phyloP scores from a whole-genome alignment of 306 rosid species.

The Fragaria vesca region DNA sequence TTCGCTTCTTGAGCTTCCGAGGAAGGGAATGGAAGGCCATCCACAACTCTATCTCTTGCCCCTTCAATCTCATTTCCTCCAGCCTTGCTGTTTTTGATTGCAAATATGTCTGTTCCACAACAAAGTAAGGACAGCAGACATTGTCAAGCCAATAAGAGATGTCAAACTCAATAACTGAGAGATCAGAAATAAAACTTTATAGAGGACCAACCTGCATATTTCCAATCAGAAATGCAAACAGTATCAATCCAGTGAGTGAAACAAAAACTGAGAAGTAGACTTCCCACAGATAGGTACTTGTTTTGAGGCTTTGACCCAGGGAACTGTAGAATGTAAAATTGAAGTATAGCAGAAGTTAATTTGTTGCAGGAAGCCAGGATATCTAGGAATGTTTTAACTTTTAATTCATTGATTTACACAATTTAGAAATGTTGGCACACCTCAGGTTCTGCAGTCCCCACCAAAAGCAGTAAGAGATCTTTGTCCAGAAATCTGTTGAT shows the following conservation, averaged over 20 bases:
- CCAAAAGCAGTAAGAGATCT: constrained; percentile 30
- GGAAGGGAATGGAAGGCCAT: constrained; percentile 23
- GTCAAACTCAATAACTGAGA: background rate
- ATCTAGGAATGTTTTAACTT: background rate
- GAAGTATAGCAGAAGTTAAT: background rate
- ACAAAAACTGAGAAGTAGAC: constrained; percentile 24
- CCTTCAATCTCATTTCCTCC: constrained; percentile 23
- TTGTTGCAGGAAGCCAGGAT: background rate
- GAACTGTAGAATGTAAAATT: constrained; percentile 18
- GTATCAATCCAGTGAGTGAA: constrained; percentile 23
- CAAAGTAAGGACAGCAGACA: background rate
- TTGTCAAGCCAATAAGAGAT: background rate
- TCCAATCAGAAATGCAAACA: constrained; percentile 28
- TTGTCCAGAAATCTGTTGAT: constrained; percentile 12
- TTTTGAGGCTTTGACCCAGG: constrained; percentile 28
- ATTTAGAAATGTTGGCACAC: background rate
- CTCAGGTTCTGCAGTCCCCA: constrained; percentile 32
- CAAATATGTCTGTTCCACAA: constrained; percentile 15
- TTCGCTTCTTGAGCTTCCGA: background rate
- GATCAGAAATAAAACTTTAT: background rate
- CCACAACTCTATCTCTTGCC: constrained; percentile 27
- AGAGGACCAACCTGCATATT: constrained; percentile 28
- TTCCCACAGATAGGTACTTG: constrained; percentile 24
- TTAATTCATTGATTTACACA: background rate
- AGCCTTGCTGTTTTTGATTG: constrained; percentile 19